A percentile compares a stretch with the other conserved stretches of the same genome.
Evolutionary conservation across 192 early-diverging fungal species (phyloP).

Genomic region (Geosiphon pyriformis): DNA sequence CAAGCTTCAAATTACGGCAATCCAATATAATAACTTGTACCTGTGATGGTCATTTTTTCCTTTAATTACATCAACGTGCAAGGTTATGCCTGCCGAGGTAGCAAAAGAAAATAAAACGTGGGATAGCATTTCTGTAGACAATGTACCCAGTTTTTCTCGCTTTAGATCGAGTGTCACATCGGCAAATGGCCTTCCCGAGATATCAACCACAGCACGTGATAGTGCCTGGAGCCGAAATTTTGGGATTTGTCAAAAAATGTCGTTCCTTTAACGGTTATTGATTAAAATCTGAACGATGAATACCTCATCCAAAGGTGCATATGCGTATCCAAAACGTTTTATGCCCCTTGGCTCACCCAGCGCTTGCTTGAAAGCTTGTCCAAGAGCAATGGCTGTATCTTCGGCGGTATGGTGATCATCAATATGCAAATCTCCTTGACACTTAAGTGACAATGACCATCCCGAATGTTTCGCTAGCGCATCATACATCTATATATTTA

Average conservation of each 20-base stretch:
- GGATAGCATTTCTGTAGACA: constrained; percentile 98
- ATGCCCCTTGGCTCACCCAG: constrained; percentile 86
- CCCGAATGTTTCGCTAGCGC: constrained; percentile 95
- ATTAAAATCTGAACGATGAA: too few species aligned
- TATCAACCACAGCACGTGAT: constrained; percentile 91
- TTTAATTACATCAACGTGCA: constrained; percentile 94
- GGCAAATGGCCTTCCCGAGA: constrained; percentile 89
- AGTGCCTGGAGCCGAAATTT: constrained; percentile 77
- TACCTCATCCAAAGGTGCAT: constrained; percentile 93
- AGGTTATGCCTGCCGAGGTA: constrained; percentile 82
- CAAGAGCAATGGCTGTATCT: constrained; percentile 90
- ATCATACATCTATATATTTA: constrained; percentile 92
- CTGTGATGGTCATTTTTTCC: constrained; percentile 97
- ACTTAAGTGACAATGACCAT: constrained; percentile 82
- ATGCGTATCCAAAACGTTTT: constrained; percentile 88
- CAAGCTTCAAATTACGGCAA: background rate
- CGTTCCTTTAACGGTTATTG: too few species aligned
- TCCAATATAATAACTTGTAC: constrained; percentile 38
- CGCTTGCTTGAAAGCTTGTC: constrained; percentile 89
- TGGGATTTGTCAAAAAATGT: background rate
- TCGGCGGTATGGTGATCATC: constrained; percentile 99
- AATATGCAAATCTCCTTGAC: constrained; percentile 92
- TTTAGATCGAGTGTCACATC: constrained; percentile 81
- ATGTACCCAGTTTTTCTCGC: constrained; percentile 82
- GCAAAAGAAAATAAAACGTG: constrained; percentile 94